Percentiles rank a stretch among this genome's conserved stretches.
Evolutionary conservation across 345 rosid species (phyloP).

Genomic region (Ricinus communis): DNA sequence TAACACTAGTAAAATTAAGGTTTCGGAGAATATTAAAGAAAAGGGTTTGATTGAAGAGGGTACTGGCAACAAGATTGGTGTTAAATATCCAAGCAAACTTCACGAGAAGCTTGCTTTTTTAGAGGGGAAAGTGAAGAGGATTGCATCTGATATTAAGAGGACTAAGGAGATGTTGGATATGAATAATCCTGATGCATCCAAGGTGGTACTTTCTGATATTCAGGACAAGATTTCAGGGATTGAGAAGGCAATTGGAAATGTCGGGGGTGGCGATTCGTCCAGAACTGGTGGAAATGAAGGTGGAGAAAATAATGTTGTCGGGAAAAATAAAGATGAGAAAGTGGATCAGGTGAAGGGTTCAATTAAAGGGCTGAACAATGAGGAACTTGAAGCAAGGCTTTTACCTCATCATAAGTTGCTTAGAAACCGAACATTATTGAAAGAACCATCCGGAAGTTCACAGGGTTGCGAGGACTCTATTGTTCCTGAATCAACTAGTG

Average conservation of each 20-base stretch:
- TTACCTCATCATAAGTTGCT: slow-evolving; percentile 96
- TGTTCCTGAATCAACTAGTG: slow-evolving; percentile 24
- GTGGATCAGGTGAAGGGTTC: slow-evolving; percentile 34
- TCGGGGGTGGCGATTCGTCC: slow-evolving; percentile 39
- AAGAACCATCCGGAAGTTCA: slow-evolving; percentile 33
- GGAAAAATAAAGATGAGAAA: slow-evolving; percentile 30
- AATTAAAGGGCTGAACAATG: slow-evolving; percentile 57
- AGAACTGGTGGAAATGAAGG: slow-evolving; percentile 30
- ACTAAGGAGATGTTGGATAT: slow-evolving; percentile 91
- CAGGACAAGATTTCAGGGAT: slow-evolving; percentile 90
- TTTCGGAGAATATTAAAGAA: slow-evolving; percentile 42
- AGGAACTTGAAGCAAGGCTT: slow-evolving; percentile 85
- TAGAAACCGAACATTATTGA: slow-evolving; percentile 47
- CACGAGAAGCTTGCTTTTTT: slow-evolving; percentile 95
- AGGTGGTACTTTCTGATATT: slow-evolving; percentile 65
- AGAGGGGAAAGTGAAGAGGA: slow-evolving; percentile 93
- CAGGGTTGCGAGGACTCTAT: slow-evolving; percentile 25
- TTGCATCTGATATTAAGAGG: slow-evolving; percentile 84
- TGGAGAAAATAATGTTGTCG: slow-evolving; percentile 24
- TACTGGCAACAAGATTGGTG: slow-evolving; percentile 14
- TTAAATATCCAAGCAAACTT: slow-evolving; percentile 64
- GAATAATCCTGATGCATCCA: slow-evolving; percentile 80
- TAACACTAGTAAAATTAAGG: slow-evolving; percentile 36
- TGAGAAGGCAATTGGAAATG: slow-evolving; percentile 69
- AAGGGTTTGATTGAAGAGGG: slow-evolving; percentile 35